These are phyloP conservation scores for Rhizopus microsporus DNA, from an alignment of 371 early-diverging fungal genomes.

Conservation along the genomic window DNA sequence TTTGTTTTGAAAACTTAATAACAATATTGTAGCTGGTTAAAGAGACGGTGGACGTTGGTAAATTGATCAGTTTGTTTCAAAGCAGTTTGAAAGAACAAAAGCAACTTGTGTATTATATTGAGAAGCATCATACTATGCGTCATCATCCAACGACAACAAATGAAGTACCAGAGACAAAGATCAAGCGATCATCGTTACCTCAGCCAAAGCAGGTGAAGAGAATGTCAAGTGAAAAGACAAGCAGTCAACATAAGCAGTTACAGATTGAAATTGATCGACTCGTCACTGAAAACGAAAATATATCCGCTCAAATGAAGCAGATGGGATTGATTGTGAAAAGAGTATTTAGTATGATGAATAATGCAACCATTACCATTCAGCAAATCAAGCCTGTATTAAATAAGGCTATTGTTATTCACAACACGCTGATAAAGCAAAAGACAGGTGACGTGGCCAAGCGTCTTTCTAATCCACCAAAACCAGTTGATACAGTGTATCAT, in stretches of 20 bases:
- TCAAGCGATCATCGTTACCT: not conserved
- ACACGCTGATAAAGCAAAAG: conserved; percentile 3
- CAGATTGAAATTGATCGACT: not conserved
- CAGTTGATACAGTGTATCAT: not conserved
- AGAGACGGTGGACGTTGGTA: not conserved
- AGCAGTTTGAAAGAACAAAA: conserved; percentile 21
- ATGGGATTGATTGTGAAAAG: conserved; percentile 15
- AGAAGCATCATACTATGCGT: not conserved
- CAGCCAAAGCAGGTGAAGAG: not conserved
- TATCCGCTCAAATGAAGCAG: conserved; percentile 15
- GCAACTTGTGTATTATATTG: conserved; percentile 11
- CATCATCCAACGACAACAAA: not conserved
- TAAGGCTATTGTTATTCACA: conserved; percentile 9
- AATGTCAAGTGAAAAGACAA: conserved; percentile 2
- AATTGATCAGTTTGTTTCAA: conserved; percentile 13
- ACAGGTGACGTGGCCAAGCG: not conserved
- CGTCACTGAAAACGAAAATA: conserved; percentile 8
- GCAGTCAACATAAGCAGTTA: not conserved
- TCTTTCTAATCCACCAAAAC: not conserved
- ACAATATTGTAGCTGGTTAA: not conserved
- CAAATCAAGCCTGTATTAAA: conserved; percentile 17
- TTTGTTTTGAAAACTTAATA: not conserved
- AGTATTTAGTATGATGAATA: conserved; percentile 9
- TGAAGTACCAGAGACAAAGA: not conserved
- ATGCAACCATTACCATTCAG: conserved; percentile 6